Percentiles rank a stretch among this genome's conserved stretches.
Evolutionary conservation across 1,284 basidiomycete genomes (phyloP).

Genomic region (Kalmanozyma brasiliensis): DNA sequence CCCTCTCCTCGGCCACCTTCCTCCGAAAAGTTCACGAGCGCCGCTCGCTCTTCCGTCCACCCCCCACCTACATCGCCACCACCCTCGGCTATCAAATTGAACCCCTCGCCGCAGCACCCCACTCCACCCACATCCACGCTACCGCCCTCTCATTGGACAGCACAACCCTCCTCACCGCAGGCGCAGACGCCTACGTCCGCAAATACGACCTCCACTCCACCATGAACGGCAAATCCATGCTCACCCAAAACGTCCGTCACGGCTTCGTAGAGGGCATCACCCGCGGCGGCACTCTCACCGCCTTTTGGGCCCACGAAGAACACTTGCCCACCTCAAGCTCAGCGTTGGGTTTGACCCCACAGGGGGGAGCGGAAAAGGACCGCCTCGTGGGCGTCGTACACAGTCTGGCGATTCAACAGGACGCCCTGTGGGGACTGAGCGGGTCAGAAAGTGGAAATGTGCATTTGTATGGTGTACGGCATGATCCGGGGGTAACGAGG

Average conservation of each 20-base stretch:
- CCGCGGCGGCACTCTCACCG: constrained; percentile 85
- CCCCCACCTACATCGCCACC: constrained; percentile 19
- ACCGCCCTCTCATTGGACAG: constrained; percentile 86
- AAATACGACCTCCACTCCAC: constrained; percentile 91
- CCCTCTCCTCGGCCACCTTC: constrained; percentile 30
- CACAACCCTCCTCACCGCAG: constrained; percentile 87
- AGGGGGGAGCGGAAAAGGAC: constrained; percentile 31
- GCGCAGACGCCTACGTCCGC: constrained; percentile 91
- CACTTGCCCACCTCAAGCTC: constrained; percentile 27
- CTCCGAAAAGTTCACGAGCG: constrained; percentile 37
- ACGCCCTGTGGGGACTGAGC: constrained; percentile 61
- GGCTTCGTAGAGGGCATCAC: constrained; percentile 92
- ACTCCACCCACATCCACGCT: constrained; percentile 85
- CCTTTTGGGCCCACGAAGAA: constrained; percentile 79
- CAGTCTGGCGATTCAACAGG: constrained; percentile 62
- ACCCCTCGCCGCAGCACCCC: constrained; percentile 89
- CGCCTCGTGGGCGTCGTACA: constrained; percentile 57
- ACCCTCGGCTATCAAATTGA: constrained; percentile 73
- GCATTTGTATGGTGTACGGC: constrained; percentile 90
- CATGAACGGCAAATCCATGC: constrained; percentile 85
- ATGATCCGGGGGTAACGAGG: constrained; percentile 84
- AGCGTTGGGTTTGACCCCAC: constrained; percentile 1
- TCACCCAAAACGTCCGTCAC: constrained; percentile 88
- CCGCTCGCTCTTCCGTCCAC: constrained; percentile 29
- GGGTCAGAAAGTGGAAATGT: constrained; percentile 64